A percentile compares a stretch with the other conserved stretches of the same genome.
Conservation (phyloP, 1,139 yeast species). For the Nakaseomyces glabratus region DNA sequence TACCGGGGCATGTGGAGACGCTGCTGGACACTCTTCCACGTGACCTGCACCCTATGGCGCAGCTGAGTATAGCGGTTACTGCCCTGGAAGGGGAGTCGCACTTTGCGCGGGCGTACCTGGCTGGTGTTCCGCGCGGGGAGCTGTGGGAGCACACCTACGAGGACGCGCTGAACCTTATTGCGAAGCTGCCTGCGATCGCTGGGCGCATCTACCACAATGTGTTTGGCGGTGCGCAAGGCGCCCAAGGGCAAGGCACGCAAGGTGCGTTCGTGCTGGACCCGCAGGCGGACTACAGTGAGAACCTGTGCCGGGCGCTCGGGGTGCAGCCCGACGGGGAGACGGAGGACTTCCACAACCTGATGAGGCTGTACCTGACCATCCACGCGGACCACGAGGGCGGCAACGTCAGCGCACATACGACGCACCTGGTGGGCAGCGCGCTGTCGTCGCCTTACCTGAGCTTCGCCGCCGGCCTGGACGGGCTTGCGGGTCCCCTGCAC, state of each 20-base stretch:
- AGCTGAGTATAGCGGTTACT: conserved; percentile 55
- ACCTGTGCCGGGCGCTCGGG: conserved; percentile 78
- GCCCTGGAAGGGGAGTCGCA: conserved; percentile 53
- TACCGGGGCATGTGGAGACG: conserved; percentile 47
- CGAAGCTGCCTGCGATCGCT: conserved; percentile 58
- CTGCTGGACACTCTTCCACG: conserved; percentile 48
- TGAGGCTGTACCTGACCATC: conserved; percentile 37
- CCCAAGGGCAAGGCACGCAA: conserved; percentile 49
- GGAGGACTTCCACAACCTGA: conserved; percentile 35
- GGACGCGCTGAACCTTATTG: conserved; percentile 54
- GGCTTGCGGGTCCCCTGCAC: conserved; percentile 39
- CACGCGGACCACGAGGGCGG: conserved; percentile 43
- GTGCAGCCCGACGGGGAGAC: conserved; percentile 38
- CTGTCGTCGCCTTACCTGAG: conserved; percentile 35
- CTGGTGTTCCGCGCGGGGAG: conserved; percentile 56
- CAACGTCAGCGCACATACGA: conserved; percentile 38
- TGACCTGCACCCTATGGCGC: conserved; percentile 62
- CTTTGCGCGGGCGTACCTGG: conserved; percentile 60
- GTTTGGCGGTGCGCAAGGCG: conserved; percentile 45
- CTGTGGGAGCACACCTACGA: conserved; percentile 62
- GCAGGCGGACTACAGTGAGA: conserved; percentile 82
- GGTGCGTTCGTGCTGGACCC: conserved; percentile 59
- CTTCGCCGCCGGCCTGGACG: conserved; percentile 37
- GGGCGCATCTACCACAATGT: conserved; percentile 59
- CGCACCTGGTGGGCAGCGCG: conserved; percentile 38